Conservation (phyloP, 2,329 filamentous ascomycete species). For the Phoma sp. region DNA sequence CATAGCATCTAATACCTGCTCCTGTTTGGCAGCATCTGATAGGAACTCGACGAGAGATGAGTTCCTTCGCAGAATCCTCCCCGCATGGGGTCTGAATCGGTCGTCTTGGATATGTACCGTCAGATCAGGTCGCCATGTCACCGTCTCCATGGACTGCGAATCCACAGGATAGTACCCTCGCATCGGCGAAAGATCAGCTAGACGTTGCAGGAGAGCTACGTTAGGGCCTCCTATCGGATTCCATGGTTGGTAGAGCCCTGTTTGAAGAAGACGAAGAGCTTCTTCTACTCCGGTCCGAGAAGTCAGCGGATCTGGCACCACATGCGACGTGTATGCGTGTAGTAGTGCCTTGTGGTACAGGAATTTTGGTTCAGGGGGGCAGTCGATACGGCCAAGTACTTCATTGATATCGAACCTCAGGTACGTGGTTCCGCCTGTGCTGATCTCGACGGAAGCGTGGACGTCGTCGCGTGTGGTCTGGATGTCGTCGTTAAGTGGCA, state of each 20-base stretch:
- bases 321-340: constrained; percentile 67
- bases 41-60: background rate
- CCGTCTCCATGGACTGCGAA: constrained; percentile 35
- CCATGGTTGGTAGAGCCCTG: constrained; percentile 56
- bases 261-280: constrained; percentile 58
- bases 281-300: constrained; percentile 67
- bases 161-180: constrained; percentile 42
- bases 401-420: constrained; percentile 61
- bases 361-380: constrained; percentile 61
- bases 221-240: constrained; percentile 13
- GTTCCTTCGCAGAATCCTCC: background rate
- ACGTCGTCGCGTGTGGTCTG: constrained; percentile 23
- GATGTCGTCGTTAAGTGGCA: background rate
- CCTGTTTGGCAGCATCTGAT: background rate
- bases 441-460: constrained; percentile 55
- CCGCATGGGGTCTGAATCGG: constrained; percentile 21
- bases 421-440: constrained; percentile 49
- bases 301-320: constrained; percentile 64
- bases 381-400: constrained; percentile 62
- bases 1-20: background rate
- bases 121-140: constrained; percentile 39
- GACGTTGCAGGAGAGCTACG: constrained; percentile 17
- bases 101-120: constrained; percentile 42
- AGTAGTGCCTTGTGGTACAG: constrained; percentile 64
- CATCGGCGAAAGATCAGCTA: constrained; percentile 48